phyloP scores from a whole-genome alignment of 352 stramenopile genomes.

The Phytophthora sp. region DNA sequence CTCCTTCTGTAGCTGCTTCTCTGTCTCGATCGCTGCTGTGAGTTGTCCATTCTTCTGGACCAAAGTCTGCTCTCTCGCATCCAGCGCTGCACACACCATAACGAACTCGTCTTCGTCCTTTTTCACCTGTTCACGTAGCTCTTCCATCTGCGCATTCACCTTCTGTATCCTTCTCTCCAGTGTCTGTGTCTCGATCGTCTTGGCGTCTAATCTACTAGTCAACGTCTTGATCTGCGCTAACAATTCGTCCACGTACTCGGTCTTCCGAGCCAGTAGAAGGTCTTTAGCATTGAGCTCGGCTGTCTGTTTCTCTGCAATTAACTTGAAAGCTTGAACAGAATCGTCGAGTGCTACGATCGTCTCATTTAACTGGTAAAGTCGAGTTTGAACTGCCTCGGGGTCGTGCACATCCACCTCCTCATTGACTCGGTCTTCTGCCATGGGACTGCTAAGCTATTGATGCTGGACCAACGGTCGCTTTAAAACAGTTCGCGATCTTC shows the following conservation, averaged over 20 bases:
- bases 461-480: conserved; percentile 30
- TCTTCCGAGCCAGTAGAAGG: conserved; percentile 61
- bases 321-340: conserved; percentile 45
- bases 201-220: conserved; percentile 13
- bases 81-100: conserved; percentile 60
- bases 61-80: conserved; percentile 56
- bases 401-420: conserved; percentile 1
- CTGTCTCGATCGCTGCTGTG: conserved; percentile 24
- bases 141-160: conserved; percentile 34
- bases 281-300: conserved; percentile 77
- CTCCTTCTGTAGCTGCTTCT: conserved; percentile 53
- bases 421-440: conserved; percentile 14
- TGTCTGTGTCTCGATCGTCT: conserved; percentile 19
- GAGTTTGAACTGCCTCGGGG: conserved; percentile 7
- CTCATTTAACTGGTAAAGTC: conserved; percentile 22
- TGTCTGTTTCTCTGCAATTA: conserved; percentile 60
- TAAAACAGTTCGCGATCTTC: conserved; percentile 18
- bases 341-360: conserved; percentile 36
- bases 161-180: conserved; percentile 30
- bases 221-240: conserved; percentile 48
- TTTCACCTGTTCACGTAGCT: conserved; percentile 53
- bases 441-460: conserved; percentile 11
- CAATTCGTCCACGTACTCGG: conserved; percentile 68
- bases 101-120: conserved; percentile 77
- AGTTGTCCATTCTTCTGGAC: conserved; percentile 48